Percentiles rank a stretch among this genome's conserved stretches.
Conservation (phyloP, 257 asterid genomes). For the Solanum etuberosum region DNA sequence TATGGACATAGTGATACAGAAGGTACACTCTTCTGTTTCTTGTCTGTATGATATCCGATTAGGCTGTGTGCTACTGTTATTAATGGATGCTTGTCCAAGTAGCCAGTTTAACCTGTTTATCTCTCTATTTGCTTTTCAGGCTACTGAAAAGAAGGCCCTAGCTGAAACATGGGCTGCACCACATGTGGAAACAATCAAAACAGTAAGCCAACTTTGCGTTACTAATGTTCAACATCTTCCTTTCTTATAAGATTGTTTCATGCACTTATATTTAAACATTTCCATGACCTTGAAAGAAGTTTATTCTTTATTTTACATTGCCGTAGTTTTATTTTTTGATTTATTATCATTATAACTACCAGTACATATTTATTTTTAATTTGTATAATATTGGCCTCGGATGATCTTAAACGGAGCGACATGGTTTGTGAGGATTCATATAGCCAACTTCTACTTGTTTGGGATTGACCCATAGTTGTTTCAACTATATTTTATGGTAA, state of each 20-base stretch:
- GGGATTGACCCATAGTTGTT: neutral
- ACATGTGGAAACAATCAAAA: slow-evolving; percentile 56
- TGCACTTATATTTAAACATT: neutral
- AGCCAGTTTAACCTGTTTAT: neutral
- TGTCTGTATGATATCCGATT: neutral
- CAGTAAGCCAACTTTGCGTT: slow-evolving; percentile 33
- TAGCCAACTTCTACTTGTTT: neutral
- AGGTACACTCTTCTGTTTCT: slow-evolving; percentile 33
- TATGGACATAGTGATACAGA: slow-evolving; percentile 39
- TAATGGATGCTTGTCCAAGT: neutral
- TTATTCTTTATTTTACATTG: neutral
- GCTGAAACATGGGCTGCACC: slow-evolving; percentile 88
- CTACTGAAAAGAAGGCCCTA: slow-evolving; percentile 61
- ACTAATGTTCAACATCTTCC: neutral
- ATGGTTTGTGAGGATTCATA: neutral
- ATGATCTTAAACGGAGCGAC: neutral
- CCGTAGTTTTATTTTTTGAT: neutral
- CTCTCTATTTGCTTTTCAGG: slow-evolving; percentile 27
- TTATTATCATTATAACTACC: neutral
- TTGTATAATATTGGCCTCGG: neutral
- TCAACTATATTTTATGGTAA: neutral
- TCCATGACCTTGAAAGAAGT: neutral
- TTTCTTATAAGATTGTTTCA: neutral
- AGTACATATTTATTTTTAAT: neutral
- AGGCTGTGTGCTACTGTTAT: neutral